A percentile compares a stretch with the other conserved stretches of the same genome.
phyloP scores from a whole-genome alignment of 23 red algal genomes.

The Gracilaria vermiculophylla region DNA sequence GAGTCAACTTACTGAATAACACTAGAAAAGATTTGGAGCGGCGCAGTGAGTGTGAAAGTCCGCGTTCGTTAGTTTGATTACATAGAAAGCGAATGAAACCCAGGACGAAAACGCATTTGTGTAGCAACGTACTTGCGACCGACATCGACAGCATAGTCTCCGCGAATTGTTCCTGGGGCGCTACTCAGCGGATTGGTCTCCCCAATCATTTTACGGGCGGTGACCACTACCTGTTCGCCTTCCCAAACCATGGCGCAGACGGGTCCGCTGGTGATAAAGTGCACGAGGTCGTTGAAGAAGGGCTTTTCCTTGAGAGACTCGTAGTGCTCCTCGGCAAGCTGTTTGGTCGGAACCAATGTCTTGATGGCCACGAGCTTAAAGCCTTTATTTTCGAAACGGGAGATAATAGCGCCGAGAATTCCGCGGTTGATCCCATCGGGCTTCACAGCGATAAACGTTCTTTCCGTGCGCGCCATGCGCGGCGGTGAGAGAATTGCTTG shows the following conservation, averaged over 20 bases:
- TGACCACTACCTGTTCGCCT: conserved; percentile 77
- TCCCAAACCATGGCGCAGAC: conserved; percentile 98
- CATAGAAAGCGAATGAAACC: neutral
- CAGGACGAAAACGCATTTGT: neutral
- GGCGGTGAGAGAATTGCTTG: neutral
- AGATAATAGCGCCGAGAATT: conserved; percentile 90
- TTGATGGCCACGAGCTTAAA: conserved; percentile 89
- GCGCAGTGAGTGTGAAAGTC: neutral
- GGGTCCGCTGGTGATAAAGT: conserved; percentile 85
- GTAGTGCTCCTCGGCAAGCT: conserved; percentile 87
- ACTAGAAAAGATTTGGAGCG: neutral
- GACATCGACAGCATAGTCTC: conserved; percentile 91
- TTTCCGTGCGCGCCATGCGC: conserved; percentile 19
- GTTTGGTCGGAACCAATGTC: conserved; percentile 59
- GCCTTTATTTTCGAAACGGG: conserved; percentile 87
- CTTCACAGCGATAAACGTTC: conserved; percentile 74
- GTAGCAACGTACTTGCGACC: conserved; percentile 68
- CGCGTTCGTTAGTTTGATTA: neutral
- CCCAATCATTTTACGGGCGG: conserved; percentile 90
- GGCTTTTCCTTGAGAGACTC: conserved; percentile 84
- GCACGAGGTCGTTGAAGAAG: conserved; percentile 83
- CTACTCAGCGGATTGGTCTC: conserved; percentile 86
- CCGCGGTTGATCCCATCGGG: conserved; percentile 96
- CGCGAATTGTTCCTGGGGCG: conserved; percentile 90
- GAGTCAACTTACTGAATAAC: conserved; percentile 39